Conservation (phyloP, 2,329 filamentous ascomycete genomes). For the Sphaerulina vaccinii region DNA sequence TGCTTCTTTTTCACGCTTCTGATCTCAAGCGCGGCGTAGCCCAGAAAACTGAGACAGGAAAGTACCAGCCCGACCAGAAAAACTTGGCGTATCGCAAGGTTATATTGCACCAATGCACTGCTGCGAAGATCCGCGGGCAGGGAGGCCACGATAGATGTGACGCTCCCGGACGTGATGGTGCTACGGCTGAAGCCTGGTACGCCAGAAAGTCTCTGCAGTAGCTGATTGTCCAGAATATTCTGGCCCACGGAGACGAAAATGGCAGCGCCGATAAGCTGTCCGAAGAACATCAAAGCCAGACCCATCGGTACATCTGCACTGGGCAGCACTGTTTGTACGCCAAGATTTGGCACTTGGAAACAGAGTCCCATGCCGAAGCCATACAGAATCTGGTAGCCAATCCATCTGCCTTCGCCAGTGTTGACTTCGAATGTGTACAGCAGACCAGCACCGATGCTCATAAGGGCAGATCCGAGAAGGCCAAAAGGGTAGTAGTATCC, state of each 20-base stretch:
- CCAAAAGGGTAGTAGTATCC: conserved; percentile 50
- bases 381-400: conserved; percentile 25
- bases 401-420: conserved; percentile 18
- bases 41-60: conserved; percentile 11
- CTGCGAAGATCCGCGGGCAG: not conserved
- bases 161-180: not conserved
- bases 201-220: conserved; percentile 12
- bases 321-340: conserved; percentile 15
- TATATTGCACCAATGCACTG: conserved; percentile 5
- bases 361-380: conserved; percentile 15
- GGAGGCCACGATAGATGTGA: not conserved
- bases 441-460: conserved; percentile 45
- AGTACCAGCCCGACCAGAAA: conserved; percentile 15
- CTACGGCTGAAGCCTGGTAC: conserved; percentile 1
- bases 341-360: conserved; percentile 20
- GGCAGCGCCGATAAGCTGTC: conserved; percentile 13
- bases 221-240: too few species aligned
- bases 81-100: conserved; percentile 7
- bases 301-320: conserved; percentile 15
- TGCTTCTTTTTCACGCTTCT: conserved; percentile 38
- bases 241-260: conserved; percentile 13
- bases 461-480: conserved; percentile 40
- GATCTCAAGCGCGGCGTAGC: conserved; percentile 13
- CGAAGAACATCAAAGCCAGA: conserved; percentile 10
- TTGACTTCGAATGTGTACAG: conserved; percentile 33